phyloP scores from a whole-genome alignment of 2,329 filamentous ascomycete species.

The Aspergillus quadricinctus region DNA sequence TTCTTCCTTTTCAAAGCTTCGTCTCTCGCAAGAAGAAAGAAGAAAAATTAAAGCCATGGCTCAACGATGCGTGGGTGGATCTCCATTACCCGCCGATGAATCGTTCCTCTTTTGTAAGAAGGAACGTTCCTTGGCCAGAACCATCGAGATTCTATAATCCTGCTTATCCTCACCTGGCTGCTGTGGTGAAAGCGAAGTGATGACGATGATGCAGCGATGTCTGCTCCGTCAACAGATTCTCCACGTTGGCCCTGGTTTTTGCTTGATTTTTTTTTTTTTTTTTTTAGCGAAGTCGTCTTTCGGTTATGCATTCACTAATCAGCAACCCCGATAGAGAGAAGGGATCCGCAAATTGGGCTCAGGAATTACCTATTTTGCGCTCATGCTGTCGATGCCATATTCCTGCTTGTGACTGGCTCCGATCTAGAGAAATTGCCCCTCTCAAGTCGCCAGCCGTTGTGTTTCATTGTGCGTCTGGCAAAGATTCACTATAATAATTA shows the following conservation, averaged over 20 bases:
- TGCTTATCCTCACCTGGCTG: neutral
- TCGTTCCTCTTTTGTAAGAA: neutral
- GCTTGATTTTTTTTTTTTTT: neutral
- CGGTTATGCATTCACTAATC: neutral
- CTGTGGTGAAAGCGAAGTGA: neutral
- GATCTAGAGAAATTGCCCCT: conserved; percentile 16
- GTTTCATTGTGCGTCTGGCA: conserved; percentile 7
- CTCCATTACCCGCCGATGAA: neutral
- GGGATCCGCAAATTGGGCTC: conserved; percentile 16
- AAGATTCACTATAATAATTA: neutral
- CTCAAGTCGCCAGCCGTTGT: conserved; percentile 3
- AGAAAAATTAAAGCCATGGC: neutral
- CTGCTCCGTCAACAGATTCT: neutral
- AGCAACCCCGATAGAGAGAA: conserved; percentile 4
- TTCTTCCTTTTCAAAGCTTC: neutral
- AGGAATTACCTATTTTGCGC: conserved; percentile 19
- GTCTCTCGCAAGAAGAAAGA: neutral
- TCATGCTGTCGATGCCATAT: conserved; percentile 19
- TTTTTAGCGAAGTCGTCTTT: neutral
- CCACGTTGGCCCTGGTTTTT: neutral
- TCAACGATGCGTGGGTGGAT: neutral
- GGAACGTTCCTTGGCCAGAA: neutral
- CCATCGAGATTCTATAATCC: neutral
- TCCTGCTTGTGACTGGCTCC: conserved; percentile 15
- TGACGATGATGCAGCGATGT: conserved; percentile 3